These are phyloP conservation scores for Globisporangium heterothallicum DNA, from an alignment of 352 stramenopile species.

Conservation along the genomic window DNA sequence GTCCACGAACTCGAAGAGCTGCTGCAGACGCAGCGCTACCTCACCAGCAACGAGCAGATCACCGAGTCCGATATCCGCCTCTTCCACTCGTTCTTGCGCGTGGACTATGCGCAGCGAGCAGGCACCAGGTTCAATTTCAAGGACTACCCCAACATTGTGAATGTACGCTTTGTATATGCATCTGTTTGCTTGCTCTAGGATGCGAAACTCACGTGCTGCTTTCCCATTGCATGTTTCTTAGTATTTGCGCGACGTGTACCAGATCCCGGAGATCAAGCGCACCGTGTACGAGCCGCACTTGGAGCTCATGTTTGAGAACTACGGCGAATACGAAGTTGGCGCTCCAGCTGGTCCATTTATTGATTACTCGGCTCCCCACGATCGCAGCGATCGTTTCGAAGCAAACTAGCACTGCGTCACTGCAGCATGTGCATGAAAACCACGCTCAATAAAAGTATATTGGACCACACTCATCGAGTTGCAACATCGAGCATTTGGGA, in stretches of 20 bases:
- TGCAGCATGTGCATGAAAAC: too few species aligned
- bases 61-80: slow-evolving; percentile 41
- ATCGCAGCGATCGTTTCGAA: slow-evolving; percentile 12
- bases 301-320: slow-evolving; percentile 82
- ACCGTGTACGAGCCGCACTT: slow-evolving; percentile 88
- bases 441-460: too few species aligned
- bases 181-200: neutral
- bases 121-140: slow-evolving; percentile 35
- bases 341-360: slow-evolving; percentile 53
- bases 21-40: slow-evolving; percentile 18
- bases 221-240: slow-evolving; percentile 4
- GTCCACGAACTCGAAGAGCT: slow-evolving; percentile 29
- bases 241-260: slow-evolving; percentile 71
- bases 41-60: slow-evolving; percentile 19
- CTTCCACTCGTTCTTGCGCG: slow-evolving; percentile 29
- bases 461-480: too few species aligned
- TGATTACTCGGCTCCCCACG: slow-evolving; percentile 25
- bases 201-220: neutral
- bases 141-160: slow-evolving; percentile 44
- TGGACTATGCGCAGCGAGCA: slow-evolving; percentile 24
- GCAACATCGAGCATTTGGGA: too few species aligned
- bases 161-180: slow-evolving; percentile 11
- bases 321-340: slow-evolving; percentile 53
- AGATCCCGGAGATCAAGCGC: slow-evolving; percentile 66
- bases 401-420: neutral